Base-by-base conservation (phyloP, 257 asterid genomes). In the Nyctanthes arbortristis region DNA sequence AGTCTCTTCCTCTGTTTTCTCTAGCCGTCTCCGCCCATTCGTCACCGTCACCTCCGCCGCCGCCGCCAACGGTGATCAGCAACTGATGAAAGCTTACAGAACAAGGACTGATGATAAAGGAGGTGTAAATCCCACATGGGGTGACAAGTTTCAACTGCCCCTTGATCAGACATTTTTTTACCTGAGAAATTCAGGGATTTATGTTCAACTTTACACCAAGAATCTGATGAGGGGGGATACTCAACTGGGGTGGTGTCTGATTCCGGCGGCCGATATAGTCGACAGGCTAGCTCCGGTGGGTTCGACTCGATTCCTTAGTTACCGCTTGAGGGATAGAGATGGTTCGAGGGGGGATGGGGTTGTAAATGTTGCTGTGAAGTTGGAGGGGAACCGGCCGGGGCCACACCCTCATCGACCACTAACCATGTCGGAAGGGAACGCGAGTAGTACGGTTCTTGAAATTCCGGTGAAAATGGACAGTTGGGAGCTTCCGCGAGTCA, bases 321-420 rank as follows among this genome's bases (percentile, higher is more conserved):
- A 81, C 37, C 69, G 80, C 29, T 49, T 84, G 7, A 62, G 83
- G 65, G 77, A 47, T 14, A 75, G 66, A 27, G 87, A 84, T 61
- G 87, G 89, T 34, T 69, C 85, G 12, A 77, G 87, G 56, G 85
- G 89, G 35, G 68, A 74, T 30, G 89, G 89, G n/a, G 40, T 84
- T 43, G 85, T 84, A 8, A 84, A 79, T 61, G 75, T 84, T 72
- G 81, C 82, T 1, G 81, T 81, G 1, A 79, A 69, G 47, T 65
- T 79, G 66, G 74, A 77, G 25, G 69, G 76, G 49, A 63, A 70
- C 18, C 40, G 35, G 35, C 39, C 66, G 20, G 7, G 49, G 34
- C 56, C 11, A 33, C 62, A 22, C 11, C 73, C 65, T 31, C 73
- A 60, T 28, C 45, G 45, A 45, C 60, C 66, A 1, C 25, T 61